Evolutionary conservation across 768 basidiomycete genomes (phyloP).

Genomic region (Boletus edulis): DNA sequence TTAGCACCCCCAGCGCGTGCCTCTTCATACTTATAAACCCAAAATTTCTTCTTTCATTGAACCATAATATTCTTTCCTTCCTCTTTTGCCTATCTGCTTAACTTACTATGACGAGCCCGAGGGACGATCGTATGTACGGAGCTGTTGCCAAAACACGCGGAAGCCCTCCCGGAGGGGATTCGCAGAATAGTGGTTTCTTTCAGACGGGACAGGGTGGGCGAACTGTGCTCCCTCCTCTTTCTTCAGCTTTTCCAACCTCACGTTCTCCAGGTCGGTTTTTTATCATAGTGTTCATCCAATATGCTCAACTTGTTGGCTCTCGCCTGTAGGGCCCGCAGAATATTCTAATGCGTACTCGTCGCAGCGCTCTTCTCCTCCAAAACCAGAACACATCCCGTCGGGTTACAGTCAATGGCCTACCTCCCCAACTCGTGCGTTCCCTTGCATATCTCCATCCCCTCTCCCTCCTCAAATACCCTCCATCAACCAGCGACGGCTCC

Average conservation of each 20-base stretch:
- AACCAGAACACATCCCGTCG: constrained; percentile 54
- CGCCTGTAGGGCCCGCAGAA: constrained; percentile 56
- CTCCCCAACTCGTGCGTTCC: constrained; percentile 32
- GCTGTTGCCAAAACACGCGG: constrained; percentile 58
- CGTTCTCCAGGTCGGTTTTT: constrained; percentile 85
- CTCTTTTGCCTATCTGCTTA: constrained; percentile 58
- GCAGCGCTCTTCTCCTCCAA: constrained; percentile 61
- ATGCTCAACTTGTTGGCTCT: constrained; percentile 57
- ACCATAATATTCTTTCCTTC: constrained; percentile 41
- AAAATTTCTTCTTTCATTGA: constrained; percentile 51
- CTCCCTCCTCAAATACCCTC: constrained; percentile 2
- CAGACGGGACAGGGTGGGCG: constrained; percentile 86
- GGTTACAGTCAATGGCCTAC: constrained; percentile 46
- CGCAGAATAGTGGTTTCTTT: constrained; percentile 65
- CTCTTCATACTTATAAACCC: constrained; percentile 48
- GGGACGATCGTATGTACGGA: constrained; percentile 70
- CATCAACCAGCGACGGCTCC: constrained; percentile 35
- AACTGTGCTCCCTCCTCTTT: constrained; percentile 83
- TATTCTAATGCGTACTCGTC: constrained; percentile 58
- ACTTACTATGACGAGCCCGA: constrained; percentile 66
- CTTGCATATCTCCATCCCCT: constrained; percentile 13
- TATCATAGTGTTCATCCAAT: constrained; percentile 52
- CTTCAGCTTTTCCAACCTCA: constrained; percentile 84
- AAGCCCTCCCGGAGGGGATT: constrained; percentile 62
- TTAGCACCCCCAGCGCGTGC: constrained; percentile 44